phyloP scores from a whole-genome alignment of 1,284 basidiomycete genomes.

The Volvariella surrecta region DNA sequence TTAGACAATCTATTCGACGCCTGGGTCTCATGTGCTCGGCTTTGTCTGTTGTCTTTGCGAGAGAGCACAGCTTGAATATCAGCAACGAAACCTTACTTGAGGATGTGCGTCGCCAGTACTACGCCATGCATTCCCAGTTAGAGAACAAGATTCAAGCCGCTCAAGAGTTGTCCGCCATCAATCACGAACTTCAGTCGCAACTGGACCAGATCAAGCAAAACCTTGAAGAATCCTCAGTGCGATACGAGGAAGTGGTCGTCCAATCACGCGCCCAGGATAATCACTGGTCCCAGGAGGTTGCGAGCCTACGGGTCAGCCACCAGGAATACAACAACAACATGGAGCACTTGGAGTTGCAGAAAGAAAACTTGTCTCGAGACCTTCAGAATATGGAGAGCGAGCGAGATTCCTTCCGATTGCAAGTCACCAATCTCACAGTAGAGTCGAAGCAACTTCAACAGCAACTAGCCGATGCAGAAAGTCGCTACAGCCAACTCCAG shows the following conservation, averaged over 20 bases:
- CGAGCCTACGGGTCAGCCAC: too few relatives aligned
- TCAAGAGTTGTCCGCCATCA: constrained; percentile 8
- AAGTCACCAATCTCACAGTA: constrained; percentile 50
- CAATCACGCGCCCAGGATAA: constrained; percentile 22
- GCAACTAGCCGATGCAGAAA: constrained; percentile 46
- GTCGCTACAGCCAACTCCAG: constrained; percentile 50
- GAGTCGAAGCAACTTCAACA: constrained; percentile 44
- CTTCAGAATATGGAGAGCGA: constrained; percentile 51
- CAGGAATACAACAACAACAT: constrained; percentile 20
- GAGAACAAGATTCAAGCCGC: background rate
- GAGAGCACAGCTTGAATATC: too few relatives aligned
- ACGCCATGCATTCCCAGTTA: background rate
- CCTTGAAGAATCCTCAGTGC: constrained; percentile 26
- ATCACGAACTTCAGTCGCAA: constrained; percentile 21
- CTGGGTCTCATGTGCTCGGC: too few relatives aligned
- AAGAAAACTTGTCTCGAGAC: constrained; percentile 30
- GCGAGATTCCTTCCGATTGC: constrained; percentile 51
- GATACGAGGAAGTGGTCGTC: constrained; percentile 24
- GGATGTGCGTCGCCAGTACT: background rate
- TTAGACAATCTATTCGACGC: background rate
- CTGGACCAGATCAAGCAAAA: constrained; percentile 16
- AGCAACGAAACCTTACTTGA: background rate
- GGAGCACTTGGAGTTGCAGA: constrained; percentile 28
- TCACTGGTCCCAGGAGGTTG: constrained; percentile 20
- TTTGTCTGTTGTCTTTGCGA: too few relatives aligned